phyloP scores from a whole-genome alignment of 169 alveolate species.

The Neospora caninum region DNA sequence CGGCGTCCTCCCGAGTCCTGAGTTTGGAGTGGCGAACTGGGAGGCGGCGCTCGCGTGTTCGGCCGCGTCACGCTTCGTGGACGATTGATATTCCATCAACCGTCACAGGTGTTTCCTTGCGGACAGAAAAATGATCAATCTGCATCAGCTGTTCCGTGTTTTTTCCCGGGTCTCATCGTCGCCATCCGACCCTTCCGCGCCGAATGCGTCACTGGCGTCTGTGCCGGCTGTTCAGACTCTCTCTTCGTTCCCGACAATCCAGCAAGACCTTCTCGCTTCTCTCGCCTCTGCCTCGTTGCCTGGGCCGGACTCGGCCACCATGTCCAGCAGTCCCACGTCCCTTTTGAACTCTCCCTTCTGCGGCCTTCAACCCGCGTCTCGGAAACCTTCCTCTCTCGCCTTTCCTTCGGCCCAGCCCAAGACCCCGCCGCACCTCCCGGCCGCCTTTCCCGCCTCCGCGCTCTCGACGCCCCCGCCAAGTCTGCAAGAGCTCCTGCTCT shows the following conservation, averaged over 20 bases:
- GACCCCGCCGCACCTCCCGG: neutral
- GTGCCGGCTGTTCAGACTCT: neutral
- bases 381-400: neutral
- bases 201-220: neutral
- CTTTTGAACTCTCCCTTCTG: neutral
- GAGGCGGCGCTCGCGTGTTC: too few species aligned
- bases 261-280: slow-evolving; percentile 10
- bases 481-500: neutral
- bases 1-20: too few species aligned
- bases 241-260: neutral
- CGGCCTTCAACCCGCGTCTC: neutral
- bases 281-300: neutral
- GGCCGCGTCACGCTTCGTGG: neutral
- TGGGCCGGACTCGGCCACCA: neutral
- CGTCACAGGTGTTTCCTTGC: neutral
- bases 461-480: neutral
- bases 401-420: neutral
- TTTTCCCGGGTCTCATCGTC: slow-evolving; percentile 32
- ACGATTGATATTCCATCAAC: neutral
- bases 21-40: too few species aligned
- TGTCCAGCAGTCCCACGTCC: neutral
- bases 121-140: slow-evolving; percentile 32
- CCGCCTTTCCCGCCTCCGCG: neutral
- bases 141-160: slow-evolving; percentile 38
- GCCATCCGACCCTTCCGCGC: neutral